Base-by-base conservation (phyloP, 768 basidiomycete species). In the Lactarius deliciosus region DNA sequence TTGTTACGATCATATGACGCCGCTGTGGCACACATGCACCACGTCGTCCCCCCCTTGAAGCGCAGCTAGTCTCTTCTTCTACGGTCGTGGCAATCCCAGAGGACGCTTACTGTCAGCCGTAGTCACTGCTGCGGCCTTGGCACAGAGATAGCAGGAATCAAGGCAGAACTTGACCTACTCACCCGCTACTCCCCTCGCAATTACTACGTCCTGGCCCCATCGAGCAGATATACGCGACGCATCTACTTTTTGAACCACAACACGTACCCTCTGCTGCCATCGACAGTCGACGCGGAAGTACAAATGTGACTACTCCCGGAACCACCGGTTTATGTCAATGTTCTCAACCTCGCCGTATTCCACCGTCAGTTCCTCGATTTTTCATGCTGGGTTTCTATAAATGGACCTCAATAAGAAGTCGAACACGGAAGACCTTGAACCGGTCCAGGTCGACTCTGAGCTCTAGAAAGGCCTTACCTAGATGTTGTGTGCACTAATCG, bases 251-350 rank as follows among this genome's bases (percentile, higher is more conserved):
- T 87, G 22, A 85, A 96, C 74, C 91, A 94, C 76, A 91, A 83
- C 72, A 82, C 89, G 0, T 94, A 40, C 38, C 94, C 94, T 5
- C 85, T 94, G 57, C 83, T 40, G 88, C 93, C 94, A 0, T 88
- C 85, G 1, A 85, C 88, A 67, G 80, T 94, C 57, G 92, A 94
- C 73, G 87, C 91, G 69, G 92, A 87, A 96, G 77, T 96, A 95
- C 78, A 95, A 96, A 77, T 88, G 92, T 68, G 93, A 96, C 78
- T 96, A 95, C 75, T 81, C 60, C 84, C 84, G 94, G 67, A 89
- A 86, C 70, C 74, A 88, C 90, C 47, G 90, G 90, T 22, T 5
- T 1, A 2, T 28, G 25, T 28, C 25, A 28, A 88, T 57, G 82
- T 84, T 55, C 77, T 91, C 65, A 90, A 89, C 22, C 80, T 91